These are phyloP conservation scores for Angomonas deanei DNA, from an alignment of 208 protist species.

Conservation along the genomic window DNA sequence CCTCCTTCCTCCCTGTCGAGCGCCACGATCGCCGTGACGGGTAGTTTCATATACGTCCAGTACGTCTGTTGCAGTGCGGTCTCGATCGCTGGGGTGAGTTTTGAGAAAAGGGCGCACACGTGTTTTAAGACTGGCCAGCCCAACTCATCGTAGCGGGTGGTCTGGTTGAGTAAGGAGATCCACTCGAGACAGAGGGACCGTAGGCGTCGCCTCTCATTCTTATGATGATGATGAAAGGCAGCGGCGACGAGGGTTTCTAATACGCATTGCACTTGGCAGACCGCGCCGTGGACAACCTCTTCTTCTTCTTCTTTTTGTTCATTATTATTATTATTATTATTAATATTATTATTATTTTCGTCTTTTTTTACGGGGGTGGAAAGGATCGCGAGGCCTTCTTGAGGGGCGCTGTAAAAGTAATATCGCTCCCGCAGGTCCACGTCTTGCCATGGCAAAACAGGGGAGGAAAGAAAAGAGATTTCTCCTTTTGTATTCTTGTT, in stretches of 20 bases:
- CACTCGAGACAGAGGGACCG: constrained; percentile 28
- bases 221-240: no score
- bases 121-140: constrained; percentile 46
- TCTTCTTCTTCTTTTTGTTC: constrained; percentile 13
- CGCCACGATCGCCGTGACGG: constrained; percentile 32
- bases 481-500: no score
- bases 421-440: background rate
- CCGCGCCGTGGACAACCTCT: constrained; percentile 32
- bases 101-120: constrained; percentile 46
- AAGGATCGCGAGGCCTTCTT: background rate
- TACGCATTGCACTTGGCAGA: constrained; percentile 16
- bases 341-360: constrained; percentile 12
- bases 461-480: no score
- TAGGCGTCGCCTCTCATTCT: no score
- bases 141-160: constrained; percentile 69
- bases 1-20: background rate
- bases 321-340: background rate
- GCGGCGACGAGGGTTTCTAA: constrained; percentile 26
- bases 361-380: constrained; percentile 12
- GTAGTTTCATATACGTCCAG: constrained; percentile 63
- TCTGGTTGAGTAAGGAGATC: constrained; percentile 58
- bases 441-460: background rate
- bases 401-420: background rate
- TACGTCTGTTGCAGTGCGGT: constrained; percentile 64
- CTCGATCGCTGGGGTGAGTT: constrained; percentile 15